A percentile compares a stretch with the other conserved stretches of the same genome.
Evolutionary conservation across 202 grass and related monocot species (phyloP).

Genomic region (Carex sylvatica): DNA sequence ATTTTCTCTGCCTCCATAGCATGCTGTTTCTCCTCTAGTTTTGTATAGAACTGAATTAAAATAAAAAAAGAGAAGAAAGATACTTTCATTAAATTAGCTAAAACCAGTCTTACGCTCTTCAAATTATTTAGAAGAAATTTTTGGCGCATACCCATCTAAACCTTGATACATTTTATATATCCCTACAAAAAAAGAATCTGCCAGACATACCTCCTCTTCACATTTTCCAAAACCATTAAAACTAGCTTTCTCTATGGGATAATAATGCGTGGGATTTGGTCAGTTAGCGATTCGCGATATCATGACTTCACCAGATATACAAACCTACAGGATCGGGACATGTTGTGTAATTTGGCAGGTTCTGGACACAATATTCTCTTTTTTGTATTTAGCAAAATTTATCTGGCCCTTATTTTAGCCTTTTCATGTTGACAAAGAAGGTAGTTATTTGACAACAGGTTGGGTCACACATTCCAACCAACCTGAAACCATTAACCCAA

Average conservation of each 20-base stretch:
- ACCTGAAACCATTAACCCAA: not conserved
- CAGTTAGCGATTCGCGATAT: not conserved
- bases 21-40: constrained; percentile 94
- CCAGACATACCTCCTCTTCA: not conserved
- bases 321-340: not conserved
- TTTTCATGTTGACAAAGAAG: not conserved
- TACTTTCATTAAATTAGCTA: constrained; percentile 15
- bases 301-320: not conserved
- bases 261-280: not conserved
- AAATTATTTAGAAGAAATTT: not conserved
- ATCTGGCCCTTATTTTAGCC: no score
- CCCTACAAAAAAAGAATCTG: not conserved
- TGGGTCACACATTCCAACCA: not conserved
- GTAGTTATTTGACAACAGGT: not conserved
- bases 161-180: not conserved
- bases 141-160: not conserved
- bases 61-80: constrained; percentile 7
- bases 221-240: not conserved
- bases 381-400: not conserved
- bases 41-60: constrained; percentile 68
- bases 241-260: not conserved
- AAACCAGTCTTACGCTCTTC: constrained; percentile 7
- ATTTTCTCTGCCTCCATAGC: constrained; percentile 90
- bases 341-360: not conserved
- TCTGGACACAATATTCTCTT: not conserved